Evolutionary conservation across 2,329 filamentous ascomycete genomes (phyloP).

Genomic region (Sclerotinia sclerotiorum): DNA sequence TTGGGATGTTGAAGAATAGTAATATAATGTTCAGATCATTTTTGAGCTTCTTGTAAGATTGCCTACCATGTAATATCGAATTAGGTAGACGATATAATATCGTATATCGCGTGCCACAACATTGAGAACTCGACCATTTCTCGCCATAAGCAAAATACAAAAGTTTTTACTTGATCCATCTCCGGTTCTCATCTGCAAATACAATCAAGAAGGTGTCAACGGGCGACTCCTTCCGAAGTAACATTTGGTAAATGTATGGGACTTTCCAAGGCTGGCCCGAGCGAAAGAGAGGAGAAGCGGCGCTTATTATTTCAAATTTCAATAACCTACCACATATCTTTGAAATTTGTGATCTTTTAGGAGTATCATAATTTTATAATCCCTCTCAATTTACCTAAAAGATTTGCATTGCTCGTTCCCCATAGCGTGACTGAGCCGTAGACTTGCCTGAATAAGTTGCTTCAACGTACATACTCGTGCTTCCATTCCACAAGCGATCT

Average conservation of each 20-base stretch:
- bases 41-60: not conserved
- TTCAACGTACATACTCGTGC: not conserved
- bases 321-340: slow-evolving; percentile 14
- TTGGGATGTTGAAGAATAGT: not conserved
- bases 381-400: not conserved
- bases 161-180: not conserved
- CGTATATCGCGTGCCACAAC: not conserved
- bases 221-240: slow-evolving; percentile 12
- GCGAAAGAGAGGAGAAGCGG: slow-evolving; percentile 11
- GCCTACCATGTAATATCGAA: not conserved
- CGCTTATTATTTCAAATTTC: slow-evolving; percentile 13
- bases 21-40: not conserved
- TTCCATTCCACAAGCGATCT: slow-evolving; percentile 6
- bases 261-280: slow-evolving; percentile 13
- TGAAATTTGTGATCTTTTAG: not conserved
- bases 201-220: slow-evolving; percentile 11
- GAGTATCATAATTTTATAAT: not conserved
- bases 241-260: slow-evolving; percentile 1
- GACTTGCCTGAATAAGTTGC: slow-evolving; percentile 8
- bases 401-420: not conserved
- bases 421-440: slow-evolving; percentile 8
- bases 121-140: not conserved
- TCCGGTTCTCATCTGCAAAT: slow-evolving; percentile 12
- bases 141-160: not conserved
- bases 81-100: not conserved